These are phyloP conservation scores for Hyaloscypha variabilis DNA, from an alignment of 495 filamentous ascomycete genomes.

Conservation along the genomic window DNA sequence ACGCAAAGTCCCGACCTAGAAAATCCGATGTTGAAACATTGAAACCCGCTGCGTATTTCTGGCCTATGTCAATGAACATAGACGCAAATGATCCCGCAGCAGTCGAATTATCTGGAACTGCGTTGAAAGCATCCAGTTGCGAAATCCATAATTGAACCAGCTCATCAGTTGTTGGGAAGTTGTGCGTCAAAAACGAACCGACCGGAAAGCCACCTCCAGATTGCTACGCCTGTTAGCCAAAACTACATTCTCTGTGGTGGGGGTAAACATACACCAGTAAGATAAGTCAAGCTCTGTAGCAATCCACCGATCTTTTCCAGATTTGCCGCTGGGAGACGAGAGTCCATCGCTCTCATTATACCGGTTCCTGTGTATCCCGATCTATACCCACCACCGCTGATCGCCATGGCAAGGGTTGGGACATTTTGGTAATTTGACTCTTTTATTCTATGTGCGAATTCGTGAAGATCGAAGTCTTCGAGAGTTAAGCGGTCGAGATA, in stretches of 20 bases:
- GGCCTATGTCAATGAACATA: too few species aligned
- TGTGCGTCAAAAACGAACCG: conserved; percentile 9
- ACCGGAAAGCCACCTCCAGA: conserved; percentile 19
- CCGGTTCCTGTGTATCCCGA: conserved; percentile 16
- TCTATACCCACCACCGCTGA: conserved; percentile 21
- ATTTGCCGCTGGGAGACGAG: conserved; percentile 5
- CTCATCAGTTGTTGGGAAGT: conserved; percentile 18
- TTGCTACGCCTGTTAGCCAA: too few species aligned
- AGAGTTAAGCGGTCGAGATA: conserved; percentile 17
- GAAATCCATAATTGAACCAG: background rate
- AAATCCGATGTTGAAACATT: too few species aligned
- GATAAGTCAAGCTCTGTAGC: conserved; percentile 15
- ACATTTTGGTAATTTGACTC: conserved; percentile 1
- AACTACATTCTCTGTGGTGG: too few species aligned
- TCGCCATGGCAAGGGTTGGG: conserved; percentile 12
- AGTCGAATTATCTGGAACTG: too few species aligned
- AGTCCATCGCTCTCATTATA: conserved; percentile 12
- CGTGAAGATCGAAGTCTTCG: conserved; percentile 6
- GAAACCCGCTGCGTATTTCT: too few species aligned
- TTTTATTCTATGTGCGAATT: background rate
- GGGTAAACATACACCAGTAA: conserved; percentile 2
- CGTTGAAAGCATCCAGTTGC: too few species aligned
- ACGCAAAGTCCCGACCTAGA: too few species aligned
- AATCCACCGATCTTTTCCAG: conserved; percentile 14
- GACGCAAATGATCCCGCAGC: too few species aligned